Evolutionary conservation across 352 stramenopile species (phyloP).

Genomic region (Pythium rishiriense): DNA sequence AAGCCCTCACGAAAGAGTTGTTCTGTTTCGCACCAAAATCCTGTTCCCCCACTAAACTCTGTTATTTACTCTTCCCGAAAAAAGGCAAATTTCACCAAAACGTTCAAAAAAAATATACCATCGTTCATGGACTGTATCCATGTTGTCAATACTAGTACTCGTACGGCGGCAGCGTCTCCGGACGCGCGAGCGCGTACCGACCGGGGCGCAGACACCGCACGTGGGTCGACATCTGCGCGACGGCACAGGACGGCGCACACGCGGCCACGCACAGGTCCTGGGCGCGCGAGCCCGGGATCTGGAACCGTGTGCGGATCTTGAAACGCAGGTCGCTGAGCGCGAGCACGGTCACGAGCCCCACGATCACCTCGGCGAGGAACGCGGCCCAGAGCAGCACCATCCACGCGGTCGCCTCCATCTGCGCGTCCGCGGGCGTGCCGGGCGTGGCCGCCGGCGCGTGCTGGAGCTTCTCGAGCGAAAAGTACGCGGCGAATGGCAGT

Average conservation of each 20-base stretch:
- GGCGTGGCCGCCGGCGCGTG: too few relatives aligned
- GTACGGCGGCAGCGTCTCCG: constrained; percentile 31
- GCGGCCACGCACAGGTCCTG: constrained; percentile 20
- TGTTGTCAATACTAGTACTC: constrained; percentile 20
- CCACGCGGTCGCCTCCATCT: neutral
- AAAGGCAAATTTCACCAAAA: constrained; percentile 5
- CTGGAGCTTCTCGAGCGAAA: neutral
- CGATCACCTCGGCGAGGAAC: neutral
- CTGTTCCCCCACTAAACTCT: neutral
- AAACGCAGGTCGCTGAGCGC: constrained; percentile 21
- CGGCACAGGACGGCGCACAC: constrained; percentile 26
- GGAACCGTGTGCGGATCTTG: constrained; percentile 33
- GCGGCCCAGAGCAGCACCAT: constrained; percentile 17
- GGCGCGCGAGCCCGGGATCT: constrained; percentile 29
- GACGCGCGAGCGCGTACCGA: constrained; percentile 71
- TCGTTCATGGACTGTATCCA: neutral
- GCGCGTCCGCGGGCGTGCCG: neutral
- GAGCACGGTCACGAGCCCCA: constrained; percentile 2
- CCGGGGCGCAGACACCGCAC: constrained; percentile 40
- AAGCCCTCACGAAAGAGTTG: too few relatives aligned
- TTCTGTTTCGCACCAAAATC: neutral
- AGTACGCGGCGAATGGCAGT: neutral
- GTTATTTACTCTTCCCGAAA: neutral
- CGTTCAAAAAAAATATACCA: neutral
- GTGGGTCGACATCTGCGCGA: constrained; percentile 43